Conservation (phyloP, 2,329 filamentous ascomycete genomes). For the Rutstroemia sp. region DNA sequence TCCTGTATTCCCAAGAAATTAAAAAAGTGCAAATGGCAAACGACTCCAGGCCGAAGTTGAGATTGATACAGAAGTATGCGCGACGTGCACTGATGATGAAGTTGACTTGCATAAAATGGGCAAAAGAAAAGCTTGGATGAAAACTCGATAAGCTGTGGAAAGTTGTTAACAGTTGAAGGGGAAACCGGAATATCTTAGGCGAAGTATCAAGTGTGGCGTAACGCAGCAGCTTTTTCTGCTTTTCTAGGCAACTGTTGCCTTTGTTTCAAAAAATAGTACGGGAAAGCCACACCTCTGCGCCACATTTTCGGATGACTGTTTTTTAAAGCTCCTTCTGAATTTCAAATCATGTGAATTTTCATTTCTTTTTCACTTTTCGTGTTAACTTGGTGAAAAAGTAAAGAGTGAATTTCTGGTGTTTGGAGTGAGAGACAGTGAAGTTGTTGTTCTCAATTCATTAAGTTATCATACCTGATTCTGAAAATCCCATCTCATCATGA, state of each 20-base stretch:
- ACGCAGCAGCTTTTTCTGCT: neutral
- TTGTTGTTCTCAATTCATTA: too few relatives aligned
- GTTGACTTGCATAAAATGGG: neutral
- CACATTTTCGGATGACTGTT: too few relatives aligned
- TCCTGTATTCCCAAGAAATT: too few relatives aligned
- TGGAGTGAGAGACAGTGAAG: neutral
- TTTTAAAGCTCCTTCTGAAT: too few relatives aligned
- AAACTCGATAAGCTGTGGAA: neutral
- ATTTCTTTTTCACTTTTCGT: neutral
- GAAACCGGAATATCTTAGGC: constrained; percentile 8
- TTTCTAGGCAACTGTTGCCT: neutral
- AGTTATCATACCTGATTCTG: neutral
- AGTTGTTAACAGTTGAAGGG: constrained; percentile 1
- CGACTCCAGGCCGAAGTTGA: neutral
- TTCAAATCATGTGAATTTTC: too few relatives aligned
- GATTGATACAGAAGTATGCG: neutral
- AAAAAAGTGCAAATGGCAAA: too few relatives aligned
- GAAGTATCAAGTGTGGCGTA: neutral
- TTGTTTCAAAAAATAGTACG: neutral
- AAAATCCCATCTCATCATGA: neutral
- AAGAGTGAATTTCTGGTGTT: neutral
- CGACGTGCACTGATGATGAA: neutral
- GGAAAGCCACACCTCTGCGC: neutral
- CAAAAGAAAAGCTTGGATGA: neutral
- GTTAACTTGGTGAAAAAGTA: neutral